phyloP scores from a whole-genome alignment of 139 green algal genomes.

The Nannochloris sp. region DNA sequence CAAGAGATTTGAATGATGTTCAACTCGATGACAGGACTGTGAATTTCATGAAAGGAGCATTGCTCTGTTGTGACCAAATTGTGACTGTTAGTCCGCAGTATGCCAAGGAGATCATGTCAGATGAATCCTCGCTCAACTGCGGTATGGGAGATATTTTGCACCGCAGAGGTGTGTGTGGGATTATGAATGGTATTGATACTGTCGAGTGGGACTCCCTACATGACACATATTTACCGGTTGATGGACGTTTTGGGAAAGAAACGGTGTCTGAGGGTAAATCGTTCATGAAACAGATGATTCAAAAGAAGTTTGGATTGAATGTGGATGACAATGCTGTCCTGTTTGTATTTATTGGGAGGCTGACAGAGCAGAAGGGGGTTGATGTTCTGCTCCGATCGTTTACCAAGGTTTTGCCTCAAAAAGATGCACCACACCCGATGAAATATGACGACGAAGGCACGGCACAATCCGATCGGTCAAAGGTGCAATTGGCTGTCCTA shows the following conservation, averaged over 20 bases:
- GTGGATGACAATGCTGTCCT: slow-evolving; percentile 38
- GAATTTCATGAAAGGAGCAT: slow-evolving; percentile 61
- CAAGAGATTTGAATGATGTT: neutral
- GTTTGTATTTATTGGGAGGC: slow-evolving; percentile 65
- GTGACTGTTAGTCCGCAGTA: slow-evolving; percentile 74
- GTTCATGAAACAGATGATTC: slow-evolving; percentile 50
- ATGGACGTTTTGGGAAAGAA: slow-evolving; percentile 32
- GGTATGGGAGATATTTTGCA: slow-evolving; percentile 29
- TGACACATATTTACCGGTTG: slow-evolving; percentile 45
- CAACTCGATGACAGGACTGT: slow-evolving; percentile 19
- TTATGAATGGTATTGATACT: slow-evolving; percentile 70
- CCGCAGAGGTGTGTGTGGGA: slow-evolving; percentile 31
- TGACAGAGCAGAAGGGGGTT: slow-evolving; percentile 76
- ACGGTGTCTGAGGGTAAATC: slow-evolving; percentile 46
- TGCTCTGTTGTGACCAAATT: slow-evolving; percentile 41
- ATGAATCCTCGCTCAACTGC: slow-evolving; percentile 7
- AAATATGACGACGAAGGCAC: neutral
- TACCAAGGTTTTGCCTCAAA: slow-evolving; percentile 37
- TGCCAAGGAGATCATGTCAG: slow-evolving; percentile 44
- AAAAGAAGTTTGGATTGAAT: slow-evolving; percentile 48
- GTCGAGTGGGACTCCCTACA: slow-evolving; percentile 49
- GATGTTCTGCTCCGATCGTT: slow-evolving; percentile 67
- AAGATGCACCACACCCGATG: neutral
- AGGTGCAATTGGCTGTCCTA: slow-evolving; percentile 40
- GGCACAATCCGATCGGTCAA: neutral